These are phyloP conservation scores for Wolfiporia cocos DNA, from an alignment of 1,284 basidiomycete genomes.

Conservation along the genomic window DNA sequence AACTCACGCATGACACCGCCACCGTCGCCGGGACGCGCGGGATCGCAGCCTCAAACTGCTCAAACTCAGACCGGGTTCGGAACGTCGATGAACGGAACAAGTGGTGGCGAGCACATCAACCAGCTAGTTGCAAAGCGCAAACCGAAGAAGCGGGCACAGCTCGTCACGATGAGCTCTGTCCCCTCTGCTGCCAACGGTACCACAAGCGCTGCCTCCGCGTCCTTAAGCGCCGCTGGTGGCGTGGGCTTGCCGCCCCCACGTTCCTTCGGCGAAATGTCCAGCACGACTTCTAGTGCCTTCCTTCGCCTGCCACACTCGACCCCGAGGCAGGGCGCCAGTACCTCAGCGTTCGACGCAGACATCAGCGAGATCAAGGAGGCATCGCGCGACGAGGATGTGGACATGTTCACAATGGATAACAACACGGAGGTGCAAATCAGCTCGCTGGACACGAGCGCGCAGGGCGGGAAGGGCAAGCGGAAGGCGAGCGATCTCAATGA, in stretches of 20 bases:
- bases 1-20: slow-evolving; percentile 39
- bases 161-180: slow-evolving; percentile 37
- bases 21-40: slow-evolving; percentile 35
- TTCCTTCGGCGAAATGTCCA: slow-evolving; percentile 19
- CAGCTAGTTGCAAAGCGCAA: slow-evolving; percentile 68
- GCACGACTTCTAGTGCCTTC: slow-evolving; percentile 12
- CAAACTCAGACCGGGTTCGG: slow-evolving; percentile 33
- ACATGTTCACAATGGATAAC: slow-evolving; percentile 24
- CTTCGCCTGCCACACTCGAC: slow-evolving; percentile 11
- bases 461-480: slow-evolving; percentile 37
- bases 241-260: slow-evolving; percentile 14
- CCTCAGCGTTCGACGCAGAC: slow-evolving; percentile 13
- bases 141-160: slow-evolving; percentile 55
- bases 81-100: slow-evolving; percentile 20
- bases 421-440: slow-evolving; percentile 51
- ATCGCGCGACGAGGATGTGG: slow-evolving; percentile 13
- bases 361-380: slow-evolving; percentile 5
- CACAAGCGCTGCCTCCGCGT: slow-evolving; percentile 5
- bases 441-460: slow-evolving; percentile 32
- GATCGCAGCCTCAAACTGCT: slow-evolving; percentile 19
- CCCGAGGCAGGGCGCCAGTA: slow-evolving; percentile 11
- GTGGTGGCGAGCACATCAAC: slow-evolving; percentile 53
- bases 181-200: slow-evolving; percentile 28
- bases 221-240: slow-evolving; percentile 5
- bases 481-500: slow-evolving; percentile 45